Evolutionary conservation across 2,329 filamentous ascomycete species (phyloP), one percentile per base, ranked within the genome.

Genomic region (Epichloe coenophiala): DNA sequence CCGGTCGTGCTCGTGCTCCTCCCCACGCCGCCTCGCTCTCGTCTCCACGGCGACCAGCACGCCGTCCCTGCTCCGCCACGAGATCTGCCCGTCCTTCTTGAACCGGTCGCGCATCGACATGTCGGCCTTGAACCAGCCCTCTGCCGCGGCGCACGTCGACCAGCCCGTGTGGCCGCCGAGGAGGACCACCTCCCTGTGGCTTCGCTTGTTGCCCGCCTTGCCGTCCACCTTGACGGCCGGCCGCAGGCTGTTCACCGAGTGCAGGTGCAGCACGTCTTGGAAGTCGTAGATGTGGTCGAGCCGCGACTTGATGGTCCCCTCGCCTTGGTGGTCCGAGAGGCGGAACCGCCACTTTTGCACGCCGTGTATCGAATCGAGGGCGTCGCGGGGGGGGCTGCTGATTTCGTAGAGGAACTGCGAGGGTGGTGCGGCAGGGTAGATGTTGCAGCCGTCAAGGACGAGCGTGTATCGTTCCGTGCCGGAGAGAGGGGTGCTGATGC

Each of bases 221-320:
- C 61, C 61, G 1, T 51, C 39, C 12, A 64, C 53, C 2, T 36
- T 40, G 1, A 61, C 33, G 4, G 57, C 59, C 1, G 52, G 50
- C 15, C 48, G 51, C n/a, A 50, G 45, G 39, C 21, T 19, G 31
- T 33, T n/a, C n/a, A 39, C 19, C 11, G 45, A 36, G 39, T 44
- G 35, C 36, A 13, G 15, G 27, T 4, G 36, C 27, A 15, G 27
- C 27, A 15, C n/a, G 15, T 50, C n/a, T 4, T 57, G 51, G 40
- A 64, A 56, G 43, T 62, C 60, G 40, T 64, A 64, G 11, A 63
- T 63, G 46, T 64, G 62, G 13, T 63, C 58, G 4, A 56, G 53
- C 2, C 57, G 55, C 4, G 55, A 56, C 13, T 54, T 55, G 4
- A 61, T 31, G 3, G 46, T 54, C 2, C 55, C 53, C 5, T 54